These are phyloP conservation scores for Pneumocystis sp. DNA, from an alignment of 1,139 yeast genomes.

Conservation along the genomic window DNA sequence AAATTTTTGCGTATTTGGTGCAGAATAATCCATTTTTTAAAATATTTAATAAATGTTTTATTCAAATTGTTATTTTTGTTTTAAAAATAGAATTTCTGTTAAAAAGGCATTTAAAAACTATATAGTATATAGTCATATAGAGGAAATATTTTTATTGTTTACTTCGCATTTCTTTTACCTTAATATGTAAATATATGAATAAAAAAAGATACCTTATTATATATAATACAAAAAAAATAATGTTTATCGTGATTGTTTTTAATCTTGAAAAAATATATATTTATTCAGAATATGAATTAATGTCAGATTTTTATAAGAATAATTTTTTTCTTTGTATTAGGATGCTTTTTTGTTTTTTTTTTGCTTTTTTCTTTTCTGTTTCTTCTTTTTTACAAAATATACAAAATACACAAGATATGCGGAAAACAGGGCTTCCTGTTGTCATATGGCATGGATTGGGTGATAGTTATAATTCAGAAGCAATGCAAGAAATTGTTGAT, in stretches of 20 bases:
- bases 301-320: not conserved
- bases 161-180: too few species aligned
- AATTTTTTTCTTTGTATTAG: not conserved
- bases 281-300: too few species aligned
- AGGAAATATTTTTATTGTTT: too few species aligned
- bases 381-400: not conserved
- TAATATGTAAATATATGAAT: too few species aligned
- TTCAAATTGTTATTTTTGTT: not conserved
- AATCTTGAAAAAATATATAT: too few species aligned
- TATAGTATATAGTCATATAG: not conserved
- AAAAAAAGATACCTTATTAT: too few species aligned
- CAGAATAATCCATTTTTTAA: not conserved
- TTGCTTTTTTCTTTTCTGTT: constrained; percentile 2
- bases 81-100: not conserved
- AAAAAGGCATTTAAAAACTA: too few species aligned
- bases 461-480: constrained; percentile 51
- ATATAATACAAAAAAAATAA: too few species aligned
- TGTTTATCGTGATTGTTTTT: not conserved
- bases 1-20: not conserved
- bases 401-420: not conserved
- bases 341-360: not conserved
- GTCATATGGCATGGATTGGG: constrained; percentile 82
- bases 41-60: not conserved
- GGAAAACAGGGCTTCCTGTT: constrained; percentile 29
- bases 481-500: constrained; percentile 37